phyloP scores from a whole-genome alignment of 73 alveolate species.

The Paramecium sexaurelia region DNA sequence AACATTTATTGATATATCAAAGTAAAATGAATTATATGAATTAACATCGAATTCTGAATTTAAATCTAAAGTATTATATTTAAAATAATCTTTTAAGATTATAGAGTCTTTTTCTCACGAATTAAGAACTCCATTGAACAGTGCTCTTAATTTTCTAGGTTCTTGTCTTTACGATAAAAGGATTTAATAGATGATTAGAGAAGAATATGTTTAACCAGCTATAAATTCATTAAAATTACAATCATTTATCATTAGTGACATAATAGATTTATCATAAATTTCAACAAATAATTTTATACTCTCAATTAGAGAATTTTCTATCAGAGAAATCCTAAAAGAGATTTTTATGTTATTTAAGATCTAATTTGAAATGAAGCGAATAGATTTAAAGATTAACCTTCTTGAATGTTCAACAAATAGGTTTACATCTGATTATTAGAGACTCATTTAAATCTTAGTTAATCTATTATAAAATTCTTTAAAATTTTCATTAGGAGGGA shows the following conservation, averaged over 20 bases:
- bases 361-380: not conserved
- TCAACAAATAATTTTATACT: not conserved
- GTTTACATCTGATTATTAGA: not conserved
- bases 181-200: not conserved
- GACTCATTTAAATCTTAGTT: not conserved
- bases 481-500: not conserved
- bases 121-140: not conserved
- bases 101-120: slow-evolving; percentile 6
- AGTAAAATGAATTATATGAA: not conserved
- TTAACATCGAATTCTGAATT: not conserved
- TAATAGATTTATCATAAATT: not conserved
- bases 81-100: not conserved
- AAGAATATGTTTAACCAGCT: not conserved
- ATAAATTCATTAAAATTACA: not conserved
- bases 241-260: not conserved
- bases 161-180: not conserved
- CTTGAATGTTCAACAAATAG: not conserved
- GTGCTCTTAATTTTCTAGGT: not conserved
- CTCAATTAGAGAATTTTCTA: not conserved
- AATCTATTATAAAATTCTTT: not conserved
- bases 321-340: not conserved
- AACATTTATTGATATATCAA: not conserved
- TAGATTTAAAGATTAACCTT: not conserved
- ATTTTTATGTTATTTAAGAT: not conserved
- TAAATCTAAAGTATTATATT: slow-evolving; percentile 5